Conservation (phyloP, 768 basidiomycete species). For the Terana coerulea region DNA sequence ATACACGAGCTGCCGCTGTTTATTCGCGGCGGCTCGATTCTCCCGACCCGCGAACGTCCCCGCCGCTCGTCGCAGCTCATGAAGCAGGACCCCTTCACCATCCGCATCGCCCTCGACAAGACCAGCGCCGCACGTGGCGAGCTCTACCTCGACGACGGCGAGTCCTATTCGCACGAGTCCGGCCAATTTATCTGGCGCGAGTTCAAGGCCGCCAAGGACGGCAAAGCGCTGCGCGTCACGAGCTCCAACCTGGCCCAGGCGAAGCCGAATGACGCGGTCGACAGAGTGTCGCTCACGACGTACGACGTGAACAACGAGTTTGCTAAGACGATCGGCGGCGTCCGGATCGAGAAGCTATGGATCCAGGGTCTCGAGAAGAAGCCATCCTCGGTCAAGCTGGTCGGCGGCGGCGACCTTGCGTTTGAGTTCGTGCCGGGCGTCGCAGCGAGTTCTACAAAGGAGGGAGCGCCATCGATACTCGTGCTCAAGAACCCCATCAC, state of each 20-base stretch:
- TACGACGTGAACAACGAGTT: conserved; percentile 64
- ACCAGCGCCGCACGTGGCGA: conserved; percentile 65
- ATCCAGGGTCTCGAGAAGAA: conserved; percentile 65
- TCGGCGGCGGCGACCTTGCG: conserved; percentile 47
- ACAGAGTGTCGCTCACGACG: conserved; percentile 42
- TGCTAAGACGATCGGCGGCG: conserved; percentile 59
- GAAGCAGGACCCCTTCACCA: conserved; percentile 90
- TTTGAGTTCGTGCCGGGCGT: conserved; percentile 69
- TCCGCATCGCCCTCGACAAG: conserved; percentile 75
- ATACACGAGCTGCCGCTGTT: conserved; percentile 81
- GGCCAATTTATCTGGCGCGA: conserved; percentile 86
- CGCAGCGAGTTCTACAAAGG: conserved; percentile 51
- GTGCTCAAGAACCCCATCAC: conserved; percentile 74
- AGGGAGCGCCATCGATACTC: conserved; percentile 64
- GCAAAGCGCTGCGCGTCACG: conserved; percentile 41
- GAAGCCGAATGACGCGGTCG: conserved; percentile 45
- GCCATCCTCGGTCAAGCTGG: conserved; percentile 58
- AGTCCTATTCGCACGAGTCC: conserved; percentile 65
- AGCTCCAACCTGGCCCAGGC: conserved; percentile 52
- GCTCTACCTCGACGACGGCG: conserved; percentile 94
- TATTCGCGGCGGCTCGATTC: conserved; percentile 86
- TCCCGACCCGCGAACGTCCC: conserved; percentile 84
- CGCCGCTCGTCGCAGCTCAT: conserved; percentile 83
- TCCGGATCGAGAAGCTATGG: conserved; percentile 80
- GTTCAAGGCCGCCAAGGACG: conserved; percentile 54